phyloP scores from a whole-genome alignment of 176 grass and related monocot species.

The Raddia distichophylla region DNA sequence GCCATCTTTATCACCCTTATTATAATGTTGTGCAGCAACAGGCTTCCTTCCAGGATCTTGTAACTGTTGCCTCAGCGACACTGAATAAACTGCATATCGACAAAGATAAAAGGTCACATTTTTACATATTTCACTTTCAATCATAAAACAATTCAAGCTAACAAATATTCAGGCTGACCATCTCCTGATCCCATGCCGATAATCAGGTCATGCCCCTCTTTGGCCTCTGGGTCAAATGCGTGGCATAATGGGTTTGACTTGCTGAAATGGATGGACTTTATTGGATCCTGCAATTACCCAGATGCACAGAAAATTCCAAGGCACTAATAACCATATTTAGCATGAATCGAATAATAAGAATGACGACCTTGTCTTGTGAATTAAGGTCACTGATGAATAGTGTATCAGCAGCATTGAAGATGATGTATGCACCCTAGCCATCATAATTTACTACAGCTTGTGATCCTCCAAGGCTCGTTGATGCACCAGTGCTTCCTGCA shows the following conservation, averaged over 20 bases:
- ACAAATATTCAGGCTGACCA: conserved; percentile 50
- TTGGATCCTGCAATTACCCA: conserved; percentile 68
- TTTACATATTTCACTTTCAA: conserved; percentile 14
- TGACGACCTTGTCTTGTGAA: conserved; percentile 86
- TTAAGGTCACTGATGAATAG: conserved; percentile 91
- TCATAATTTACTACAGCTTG: conserved; percentile 72
- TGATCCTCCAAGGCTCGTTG: conserved; percentile 48
- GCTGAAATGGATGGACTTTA: conserved; percentile 95
- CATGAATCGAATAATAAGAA: conserved; percentile 26
- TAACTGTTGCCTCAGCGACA: conserved; percentile 95
- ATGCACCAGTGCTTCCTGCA: conserved; percentile 60
- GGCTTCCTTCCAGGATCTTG: conserved; percentile 97
- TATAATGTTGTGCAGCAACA: conserved; percentile 81
- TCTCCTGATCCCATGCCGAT: conserved; percentile 94
- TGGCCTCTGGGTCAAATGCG: conserved; percentile 83
- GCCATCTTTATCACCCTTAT: conserved; percentile 94
- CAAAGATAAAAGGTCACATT: neutral
- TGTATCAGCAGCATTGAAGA: conserved; percentile 86
- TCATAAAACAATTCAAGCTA: conserved; percentile 4
- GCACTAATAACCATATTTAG: neutral
- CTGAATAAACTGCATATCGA: conserved; percentile 75
- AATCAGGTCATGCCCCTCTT: conserved; percentile 90
- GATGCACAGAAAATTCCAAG: conserved; percentile 31
- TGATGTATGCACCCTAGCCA: conserved; percentile 83
- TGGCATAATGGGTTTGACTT: conserved; percentile 84